A percentile compares a stretch with the other conserved stretches of the same genome.
phyloP scores from a whole-genome alignment of 768 basidiomycete species.

The Termitomyces sp. region DNA sequence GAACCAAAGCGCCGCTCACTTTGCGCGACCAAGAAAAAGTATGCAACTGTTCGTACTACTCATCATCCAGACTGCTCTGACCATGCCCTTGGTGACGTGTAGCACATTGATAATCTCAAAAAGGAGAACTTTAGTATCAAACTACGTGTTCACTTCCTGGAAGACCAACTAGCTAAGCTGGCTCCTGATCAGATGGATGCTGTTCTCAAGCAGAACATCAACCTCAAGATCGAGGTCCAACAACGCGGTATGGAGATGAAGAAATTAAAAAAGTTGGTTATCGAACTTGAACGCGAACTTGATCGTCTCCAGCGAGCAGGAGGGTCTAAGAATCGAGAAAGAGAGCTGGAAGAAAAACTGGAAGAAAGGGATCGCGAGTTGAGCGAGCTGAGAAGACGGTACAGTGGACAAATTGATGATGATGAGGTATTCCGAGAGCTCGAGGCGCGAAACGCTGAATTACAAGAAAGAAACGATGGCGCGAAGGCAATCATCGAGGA shows the following conservation, averaged over 20 bases:
- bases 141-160: conserved; percentile 91
- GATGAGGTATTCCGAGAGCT: conserved; percentile 50
- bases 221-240: conserved; percentile 88
- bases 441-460: conserved; percentile 58
- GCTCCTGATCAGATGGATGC: conserved; percentile 92
- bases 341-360: conserved; percentile 72
- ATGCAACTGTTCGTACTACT: conserved; percentile 11
- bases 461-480: conserved; percentile 71
- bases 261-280: conserved; percentile 83
- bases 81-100: background rate
- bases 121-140: conserved; percentile 98
- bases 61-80: background rate
- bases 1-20: conserved; percentile 55
- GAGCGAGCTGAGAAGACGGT: conserved; percentile 56
- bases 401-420: conserved; percentile 32
- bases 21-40: conserved; percentile 97
- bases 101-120: conserved; percentile 95
- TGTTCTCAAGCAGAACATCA: conserved; percentile 88
- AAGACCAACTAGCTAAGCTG: conserved; percentile 85
- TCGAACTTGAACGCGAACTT: conserved; percentile 79
- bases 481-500: conserved; percentile 69
- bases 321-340: conserved; percentile 46
- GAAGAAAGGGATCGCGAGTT: conserved; percentile 71
- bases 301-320: conserved; percentile 58
- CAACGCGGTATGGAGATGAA: conserved; percentile 88